phyloP scores from a whole-genome alignment of 805 yeast species.

The Ogataea pini region DNA sequence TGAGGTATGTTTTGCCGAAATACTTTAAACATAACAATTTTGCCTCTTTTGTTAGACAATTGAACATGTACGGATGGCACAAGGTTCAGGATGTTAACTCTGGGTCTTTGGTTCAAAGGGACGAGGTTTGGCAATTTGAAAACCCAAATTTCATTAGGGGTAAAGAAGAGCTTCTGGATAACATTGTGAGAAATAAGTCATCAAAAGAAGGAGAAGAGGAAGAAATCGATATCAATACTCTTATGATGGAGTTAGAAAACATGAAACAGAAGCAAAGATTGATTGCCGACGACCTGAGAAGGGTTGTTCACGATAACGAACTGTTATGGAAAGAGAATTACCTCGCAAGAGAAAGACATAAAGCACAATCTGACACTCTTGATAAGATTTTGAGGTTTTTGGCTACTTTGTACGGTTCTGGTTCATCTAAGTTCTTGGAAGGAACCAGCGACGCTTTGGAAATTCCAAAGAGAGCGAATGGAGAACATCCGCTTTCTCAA shows the following conservation, averaged over 20 bases:
- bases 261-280: slow-evolving; percentile 77
- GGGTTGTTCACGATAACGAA: slow-evolving; percentile 86
- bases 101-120: slow-evolving; percentile 65
- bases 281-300: slow-evolving; percentile 78
- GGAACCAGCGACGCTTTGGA: slow-evolving; percentile 21
- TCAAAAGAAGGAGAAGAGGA: slow-evolving; percentile 44
- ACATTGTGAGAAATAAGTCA: slow-evolving; percentile 74
- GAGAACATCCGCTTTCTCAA: slow-evolving; percentile 8
- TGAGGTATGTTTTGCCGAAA: slow-evolving; percentile 80
- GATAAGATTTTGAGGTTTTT: slow-evolving; percentile 85
- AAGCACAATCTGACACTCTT: slow-evolving; percentile 81
- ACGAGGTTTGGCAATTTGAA: slow-evolving; percentile 87
- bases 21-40: slow-evolving; percentile 95
- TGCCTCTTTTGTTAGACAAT: slow-evolving; percentile 92
- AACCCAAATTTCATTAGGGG: slow-evolving; percentile 77
- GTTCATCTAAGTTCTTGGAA: slow-evolving; percentile 43
- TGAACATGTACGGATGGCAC: slow-evolving; percentile 99
- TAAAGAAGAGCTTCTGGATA: slow-evolving; percentile 81
- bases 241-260: slow-evolving; percentile 71
- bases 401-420: slow-evolving; percentile 76
- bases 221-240: slow-evolving; percentile 48
- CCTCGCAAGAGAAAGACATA: slow-evolving; percentile 79
- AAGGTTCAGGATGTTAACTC: slow-evolving; percentile 90
- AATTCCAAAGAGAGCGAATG: slow-evolving; percentile 13
- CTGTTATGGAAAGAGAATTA: slow-evolving; percentile 88